Base-by-base conservation (phyloP, 169 alveolate genomes). In the Plasmodium vivax region DNA sequence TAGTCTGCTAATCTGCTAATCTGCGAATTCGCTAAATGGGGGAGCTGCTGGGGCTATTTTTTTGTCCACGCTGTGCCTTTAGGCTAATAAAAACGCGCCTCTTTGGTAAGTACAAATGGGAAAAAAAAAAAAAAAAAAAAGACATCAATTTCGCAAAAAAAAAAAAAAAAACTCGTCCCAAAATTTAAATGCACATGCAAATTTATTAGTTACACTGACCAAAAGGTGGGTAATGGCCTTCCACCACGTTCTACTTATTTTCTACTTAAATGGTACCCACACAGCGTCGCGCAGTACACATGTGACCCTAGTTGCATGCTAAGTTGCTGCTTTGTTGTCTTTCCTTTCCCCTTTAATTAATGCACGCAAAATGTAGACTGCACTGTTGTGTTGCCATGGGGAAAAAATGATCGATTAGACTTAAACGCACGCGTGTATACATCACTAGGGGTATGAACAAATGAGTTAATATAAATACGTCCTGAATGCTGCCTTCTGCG, bases 291-390 rank as follows among this genome's bases (percentile, higher is more conserved):
- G 27, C 27, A 23, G 27, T 19, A 62, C 36, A 62, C 77, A 62
- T 62, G 77, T 62, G 16, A 62, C 16, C 19, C 3, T 62, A 62
- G 36, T 62, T 58, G 8, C 77, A 62, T 62, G 36, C 16, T 62
- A 62, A 7, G 77, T 62, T 62, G 36, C 30, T 19, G 32, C 9
- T 62, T 62, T 62, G 9, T 27, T 23, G 36, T 62, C 36, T 27
- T 62, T 62, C 38, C 36, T n/a, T 62, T 62, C 4, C 36, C 8
- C 77, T 27, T 62, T 62, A 62, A 62, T 23, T 62, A 27, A 62
- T 62, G 77, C 77, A 62, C 77, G 36, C 32, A 62, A 62, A 62
- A 62, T 62, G 77, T 62, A 62, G 77, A 62, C 36, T 62, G 58
- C 19, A 62, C 38, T 62, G 38, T 62, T 62, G 36, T 62, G 12